Evolutionary conservation across 176 grass and related monocot genomes (phyloP), one percentile per base, ranked within the genome.

Genomic region (Carex myosuroides): DNA sequence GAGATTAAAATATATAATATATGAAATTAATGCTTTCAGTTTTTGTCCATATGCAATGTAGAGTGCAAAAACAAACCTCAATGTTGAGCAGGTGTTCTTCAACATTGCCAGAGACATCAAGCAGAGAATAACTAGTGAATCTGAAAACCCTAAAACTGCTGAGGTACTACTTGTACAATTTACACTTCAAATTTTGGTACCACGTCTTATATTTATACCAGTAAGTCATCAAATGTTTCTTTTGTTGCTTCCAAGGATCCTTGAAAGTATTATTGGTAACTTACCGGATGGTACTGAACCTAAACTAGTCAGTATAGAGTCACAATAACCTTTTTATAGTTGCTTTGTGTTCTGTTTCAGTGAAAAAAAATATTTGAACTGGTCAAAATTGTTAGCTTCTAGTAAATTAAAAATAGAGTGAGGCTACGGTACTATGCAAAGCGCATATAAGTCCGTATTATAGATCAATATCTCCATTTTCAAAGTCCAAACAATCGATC

Each of bases 51-150:
- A 26, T 57, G 10, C 81, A 30, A 71, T 56, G 53, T 77, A 97
- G 94, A 97, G 94, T 89, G 94, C 94, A 48, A 97, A 97, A 90
- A 94, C 94, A 79, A 97, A 97, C 79, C 77, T 94, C 63, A 92
- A 97, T 41, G 94, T 97, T 13, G 94, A 97, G 85, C 72, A 94
- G 69, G 94, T 93, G 24, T 97, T 97, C 88, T 90, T 97, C 67
- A 90, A 91, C 72, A 94, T 94, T 79, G 94, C 91, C 30, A 97
- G 91, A 84, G 94, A 97, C 79, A 90, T 97, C 57, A 94, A 94
- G 75, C 94, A 89, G 80, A 89, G 94, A 84, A 64, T 97, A 84
- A 90, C 88, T 20, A 83, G 61, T 13, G 94, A 97, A 79, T 81
- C 85, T 65, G 94, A 92, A 64, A 83, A 78, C 14, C 73, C 89